phyloP scores from a whole-genome alignment of 768 basidiomycete species.

The Leucosporidium scottii region DNA sequence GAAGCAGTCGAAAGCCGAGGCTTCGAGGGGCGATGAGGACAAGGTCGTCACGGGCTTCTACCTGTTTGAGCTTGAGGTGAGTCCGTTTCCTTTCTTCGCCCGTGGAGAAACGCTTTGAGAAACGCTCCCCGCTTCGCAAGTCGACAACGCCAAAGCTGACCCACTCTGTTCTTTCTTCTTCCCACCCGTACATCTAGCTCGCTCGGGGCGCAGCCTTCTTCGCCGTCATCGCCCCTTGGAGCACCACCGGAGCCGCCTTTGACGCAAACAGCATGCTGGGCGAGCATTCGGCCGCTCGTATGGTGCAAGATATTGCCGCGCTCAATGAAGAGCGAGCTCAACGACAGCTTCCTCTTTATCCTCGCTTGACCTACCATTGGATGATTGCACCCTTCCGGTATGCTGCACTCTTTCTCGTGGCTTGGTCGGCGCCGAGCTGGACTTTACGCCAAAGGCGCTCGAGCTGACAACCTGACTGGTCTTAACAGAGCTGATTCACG shows the following conservation, averaged over 20 bases:
- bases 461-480: neutral
- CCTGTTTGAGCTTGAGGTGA: slow-evolving; percentile 13
- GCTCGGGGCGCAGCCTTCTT: slow-evolving; percentile 5
- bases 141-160: no score
- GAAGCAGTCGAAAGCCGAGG: neutral
- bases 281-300: neutral
- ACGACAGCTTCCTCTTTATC: no score
- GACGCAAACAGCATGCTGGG: neutral
- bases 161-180: neutral
- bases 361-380: neutral
- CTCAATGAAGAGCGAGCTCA: neutral
- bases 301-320: neutral
- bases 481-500: neutral
- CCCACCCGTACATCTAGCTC: neutral
- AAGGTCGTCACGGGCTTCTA: slow-evolving; percentile 6
- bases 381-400: neutral
- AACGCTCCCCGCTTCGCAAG: no score
- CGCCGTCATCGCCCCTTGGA: neutral
- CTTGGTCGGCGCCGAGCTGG: no score
- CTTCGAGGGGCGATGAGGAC: neutral
- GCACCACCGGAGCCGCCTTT: neutral
- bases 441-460: no score
- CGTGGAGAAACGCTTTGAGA: no score
- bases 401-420: no score
- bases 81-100: neutral